These are phyloP conservation scores for Coniochaeta pulveracea DNA, from an alignment of 2,329 filamentous ascomycete genomes.

Conservation along the genomic window DNA sequence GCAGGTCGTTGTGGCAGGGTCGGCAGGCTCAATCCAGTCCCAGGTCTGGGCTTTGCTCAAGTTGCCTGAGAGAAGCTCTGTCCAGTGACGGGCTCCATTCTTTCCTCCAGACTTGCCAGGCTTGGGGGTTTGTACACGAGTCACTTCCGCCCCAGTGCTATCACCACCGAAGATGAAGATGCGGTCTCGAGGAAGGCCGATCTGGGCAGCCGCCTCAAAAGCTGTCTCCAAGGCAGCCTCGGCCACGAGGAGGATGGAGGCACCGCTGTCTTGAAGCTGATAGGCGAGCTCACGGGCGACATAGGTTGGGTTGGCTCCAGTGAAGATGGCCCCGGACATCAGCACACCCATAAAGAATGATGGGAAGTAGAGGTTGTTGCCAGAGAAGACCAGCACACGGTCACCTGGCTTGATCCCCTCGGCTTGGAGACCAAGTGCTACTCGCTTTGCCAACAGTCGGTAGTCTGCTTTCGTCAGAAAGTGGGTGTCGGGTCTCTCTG, in stretches of 20 bases:
- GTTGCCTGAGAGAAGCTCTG: slow-evolving; percentile 40
- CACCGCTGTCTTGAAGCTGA: slow-evolving; percentile 61
- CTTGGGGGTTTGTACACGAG: slow-evolving; percentile 4
- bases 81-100: slow-evolving; percentile 49
- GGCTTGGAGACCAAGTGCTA: slow-evolving; percentile 56
- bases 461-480: slow-evolving; percentile 53
- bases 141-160: slow-evolving; percentile 16
- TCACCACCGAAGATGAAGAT: slow-evolving; percentile 57
- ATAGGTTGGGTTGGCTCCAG: slow-evolving; percentile 38
- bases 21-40: slow-evolving; percentile 47
- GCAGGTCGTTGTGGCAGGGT: slow-evolving; percentile 42
- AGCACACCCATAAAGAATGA: slow-evolving; percentile 59
- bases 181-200: slow-evolving; percentile 38
- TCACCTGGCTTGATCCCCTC: slow-evolving; percentile 57
- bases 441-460: slow-evolving; percentile 59
- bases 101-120: slow-evolving; percentile 11
- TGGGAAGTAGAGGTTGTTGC: slow-evolving; percentile 65
- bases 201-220: slow-evolving; percentile 50
- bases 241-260: slow-evolving; percentile 55
- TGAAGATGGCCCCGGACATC: slow-evolving; percentile 71
- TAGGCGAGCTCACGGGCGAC: slow-evolving; percentile 62
- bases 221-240: slow-evolving; percentile 49
- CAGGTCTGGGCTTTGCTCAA: slow-evolving; percentile 41
- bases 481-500: slow-evolving; percentile 54
- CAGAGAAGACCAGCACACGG: slow-evolving; percentile 61